These are phyloP conservation scores for Gypsophila paniculata DNA, from an alignment of 179 eudicot genomes.

Conservation along the genomic window DNA sequence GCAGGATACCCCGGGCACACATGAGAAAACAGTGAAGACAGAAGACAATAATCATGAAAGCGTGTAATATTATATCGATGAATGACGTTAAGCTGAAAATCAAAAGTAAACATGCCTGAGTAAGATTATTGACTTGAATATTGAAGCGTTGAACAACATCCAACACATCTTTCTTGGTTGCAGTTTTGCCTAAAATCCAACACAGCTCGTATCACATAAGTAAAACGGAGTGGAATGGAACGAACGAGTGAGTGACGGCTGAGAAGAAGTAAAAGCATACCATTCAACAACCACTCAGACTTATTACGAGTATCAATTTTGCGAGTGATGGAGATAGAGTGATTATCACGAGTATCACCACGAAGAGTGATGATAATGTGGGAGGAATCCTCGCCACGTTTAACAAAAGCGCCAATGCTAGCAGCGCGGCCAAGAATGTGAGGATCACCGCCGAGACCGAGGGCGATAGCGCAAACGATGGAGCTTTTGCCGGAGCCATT, in stretches of 20 bases:
- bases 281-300: slow-evolving; percentile 86
- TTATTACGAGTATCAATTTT: slow-evolving; percentile 78
- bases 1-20: slow-evolving; percentile 10
- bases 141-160: slow-evolving; percentile 69
- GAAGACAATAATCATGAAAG: slow-evolving; percentile 6
- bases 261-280: slow-evolving; percentile 27
- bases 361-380: slow-evolving; percentile 64
- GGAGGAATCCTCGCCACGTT: slow-evolving; percentile 84
- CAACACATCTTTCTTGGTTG: slow-evolving; percentile 58
- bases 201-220: background rate
- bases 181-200: slow-evolving; percentile 51
- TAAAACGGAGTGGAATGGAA: too few species aligned
- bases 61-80: slow-evolving; percentile 2
- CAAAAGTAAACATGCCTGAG: slow-evolving; percentile 54
- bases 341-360: slow-evolving; percentile 51
- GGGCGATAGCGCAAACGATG: slow-evolving; percentile 86
- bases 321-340: slow-evolving; percentile 46
- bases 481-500: slow-evolving; percentile 98
- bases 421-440: slow-evolving; percentile 87
- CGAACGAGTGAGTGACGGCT: too few species aligned
- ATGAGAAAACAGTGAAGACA: slow-evolving; percentile 3
- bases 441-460: slow-evolving; percentile 97
- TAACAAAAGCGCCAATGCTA: slow-evolving; percentile 84
- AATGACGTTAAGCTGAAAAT: background rate
- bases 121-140: slow-evolving; percentile 90